Conservation (phyloP, 2,329 filamentous ascomycete genomes). For the Alternaria triticimaculans region DNA sequence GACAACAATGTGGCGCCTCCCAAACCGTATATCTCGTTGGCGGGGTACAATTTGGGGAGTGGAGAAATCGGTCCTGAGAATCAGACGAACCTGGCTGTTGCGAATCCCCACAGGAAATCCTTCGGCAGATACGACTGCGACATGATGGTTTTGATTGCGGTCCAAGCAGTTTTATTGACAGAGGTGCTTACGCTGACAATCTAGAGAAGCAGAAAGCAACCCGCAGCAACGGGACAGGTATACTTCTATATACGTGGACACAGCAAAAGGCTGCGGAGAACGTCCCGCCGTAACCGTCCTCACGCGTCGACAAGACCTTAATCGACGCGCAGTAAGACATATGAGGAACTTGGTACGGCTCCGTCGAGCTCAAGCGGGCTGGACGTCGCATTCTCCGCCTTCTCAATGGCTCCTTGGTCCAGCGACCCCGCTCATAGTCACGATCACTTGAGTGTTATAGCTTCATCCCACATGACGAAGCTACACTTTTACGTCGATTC, state of each 20-base stretch:
- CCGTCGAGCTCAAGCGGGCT: slow-evolving; percentile 24
- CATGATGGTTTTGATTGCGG: slow-evolving; percentile 30
- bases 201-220: slow-evolving; percentile 5
- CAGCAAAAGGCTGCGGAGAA: slow-evolving; percentile 39
- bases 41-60: slow-evolving; percentile 26
- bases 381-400: slow-evolving; percentile 25
- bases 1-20: slow-evolving; percentile 4
- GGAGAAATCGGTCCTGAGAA: slow-evolving; percentile 18
- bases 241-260: slow-evolving; percentile 41
- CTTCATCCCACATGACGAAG: slow-evolving; percentile 30
- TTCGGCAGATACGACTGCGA: slow-evolving; percentile 47
- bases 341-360: slow-evolving; percentile 26
- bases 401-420: slow-evolving; percentile 25
- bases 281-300: slow-evolving; percentile 47
- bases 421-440: slow-evolving; percentile 23
- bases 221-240: slow-evolving; percentile 24
- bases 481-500: slow-evolving; percentile 34
- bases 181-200: slow-evolving; percentile 14
- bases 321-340: slow-evolving; percentile 34
- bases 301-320: slow-evolving; percentile 37
- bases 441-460: slow-evolving; percentile 19
- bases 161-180: slow-evolving; percentile 7
- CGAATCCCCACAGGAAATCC: slow-evolving; percentile 52
- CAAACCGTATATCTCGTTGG: slow-evolving; percentile 13
- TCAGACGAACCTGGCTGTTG: slow-evolving; percentile 50